Base-by-base conservation (phyloP, 2,329 filamentous ascomycete genomes). In the Tolypocladium ovalisporum region DNA sequence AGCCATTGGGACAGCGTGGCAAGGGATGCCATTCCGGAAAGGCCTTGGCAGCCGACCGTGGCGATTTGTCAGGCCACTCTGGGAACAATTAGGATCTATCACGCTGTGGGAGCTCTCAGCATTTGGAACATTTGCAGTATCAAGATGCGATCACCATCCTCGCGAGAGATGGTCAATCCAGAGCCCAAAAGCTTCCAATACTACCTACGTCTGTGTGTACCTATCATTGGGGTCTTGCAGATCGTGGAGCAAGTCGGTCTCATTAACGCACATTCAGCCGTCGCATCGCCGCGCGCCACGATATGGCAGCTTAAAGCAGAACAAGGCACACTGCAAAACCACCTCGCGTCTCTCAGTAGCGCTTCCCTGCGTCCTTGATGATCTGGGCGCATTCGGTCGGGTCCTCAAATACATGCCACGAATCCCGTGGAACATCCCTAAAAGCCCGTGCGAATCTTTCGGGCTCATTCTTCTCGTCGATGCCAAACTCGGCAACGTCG, bases 381-480 rank as follows among this genome's bases (percentile, higher is more conserved):
- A 73, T 66, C 40, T 63, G 56, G 19, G 65, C 58, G 52, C 83
- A 85, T 72, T 96, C 89, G 42, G 78, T 74, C 0, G 93, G 85
- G 34, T 90, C 80, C 58, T 90, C 84, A 69, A 96, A 97, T 0
- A 96, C 85, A 66, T 86, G 83, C 92, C 93, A 97, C 0, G 85
- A 71, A 32, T 80, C 74, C 49, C 74, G 77, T 0, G 91, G 89
- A 10, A 97, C 77, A 44, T 79, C 85, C 62, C 86, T 77, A 69
- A 97, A 97, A 0, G 93, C 93, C 65, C 84, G 82, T 68, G 91
- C 85, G 65, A 97, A 97, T 35, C 94, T 79, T 62, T 83, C 79
- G 0, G 83, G 78, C 65, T 86, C 85, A 65, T 90, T 90, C 72
- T 88, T 89, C 65, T 87, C 82, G 37, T 86, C 78, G 71, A 93